Base-by-base conservation (phyloP, 192 early-diverging fungal genomes). In the Kappamyces sp. region DNA sequence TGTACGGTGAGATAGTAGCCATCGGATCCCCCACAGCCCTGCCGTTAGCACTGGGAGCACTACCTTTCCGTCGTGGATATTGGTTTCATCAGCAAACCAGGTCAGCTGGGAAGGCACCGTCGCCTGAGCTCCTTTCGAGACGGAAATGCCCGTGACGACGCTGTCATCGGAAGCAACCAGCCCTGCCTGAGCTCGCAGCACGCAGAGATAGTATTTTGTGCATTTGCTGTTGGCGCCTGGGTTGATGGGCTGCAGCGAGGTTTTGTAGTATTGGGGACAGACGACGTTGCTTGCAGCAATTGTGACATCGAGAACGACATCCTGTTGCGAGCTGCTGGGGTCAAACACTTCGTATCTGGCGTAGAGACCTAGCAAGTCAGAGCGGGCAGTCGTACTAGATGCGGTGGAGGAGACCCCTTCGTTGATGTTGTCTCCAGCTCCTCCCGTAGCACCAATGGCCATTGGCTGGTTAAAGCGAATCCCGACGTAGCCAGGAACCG, bases 291-390 rank as follows among this genome's bases (percentile, higher is more conserved):
- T 45, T 45, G 43, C 11, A 45, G n/a, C 43, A 45, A 45, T 11
- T 11, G 43, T 11, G n/a, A n/a, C 43, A 45, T 45, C 43, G n/a
- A 45, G 11, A 9, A 45, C 43, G 43, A 45, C 43, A 11, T 45
- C 9, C 15, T 45, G 43, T 45, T 9, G n/a, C 15, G 43, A n/a
- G n/a, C 15, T 45, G n/a, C 43, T n/a, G 9, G n/a, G 9, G n/a
- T 45, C 43, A 45, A 45, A 45, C 43, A 45, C 43, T n/a, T 9
- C 15, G 43, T 45, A 45, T 45, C 9, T n/a, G 11, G 43, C 43
- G n/a, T 45, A 45, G 43, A 45, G 43, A 11, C 43, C 43, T 45
- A 45, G 43, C n/a, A n/a, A n/a, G n/a, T n/a, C n/a, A n/a, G n/a
- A n/a, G n/a, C n/a, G n/a, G n/a, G n/a, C n/a, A n/a, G n/a, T n/a